Evolutionary conservation across 176 grass and related monocot genomes (phyloP), one percentile per base, ranked within the genome.

Genomic region (Miscanthus lutarioriparius): DNA sequence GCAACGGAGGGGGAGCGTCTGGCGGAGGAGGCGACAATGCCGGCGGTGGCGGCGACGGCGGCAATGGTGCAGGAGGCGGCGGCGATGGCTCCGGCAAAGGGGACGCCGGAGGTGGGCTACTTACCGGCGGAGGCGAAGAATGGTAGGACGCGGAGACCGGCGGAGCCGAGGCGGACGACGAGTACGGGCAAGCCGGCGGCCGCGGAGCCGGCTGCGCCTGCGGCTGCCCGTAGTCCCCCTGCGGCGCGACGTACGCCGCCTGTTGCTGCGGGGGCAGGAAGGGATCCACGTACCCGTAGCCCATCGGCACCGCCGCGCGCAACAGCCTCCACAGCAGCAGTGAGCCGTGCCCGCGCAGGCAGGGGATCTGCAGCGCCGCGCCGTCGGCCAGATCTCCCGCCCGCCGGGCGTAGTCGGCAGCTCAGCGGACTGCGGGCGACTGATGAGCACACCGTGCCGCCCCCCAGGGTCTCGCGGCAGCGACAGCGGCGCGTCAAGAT

Each of bases 371-470:
- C 80, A 67, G 84, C 16, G 44, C 74, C n/a, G 12, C 84, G 75
- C 84, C 89, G 75, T 69, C 75, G 59, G 84, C 80, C 89, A 90
- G 89, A 90, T 91, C 89, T 91, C 89, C 80, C 45, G 3, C 33
- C 19, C 64, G 79, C 83, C 41, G 27, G 30, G 48, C 74, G 61
- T 61, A 44, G 81, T 61, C 74, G 78, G 76, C 75, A 41, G 67
- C 67, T 20, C 45, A 38, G 79, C 45, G 37, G 39, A 59, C 74
- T 48, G 67, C 74, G 54, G 35, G 37, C 43, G 76, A 72, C 49
- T 33, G 72, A 81, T 20, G 72, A 81, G 59, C 72, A 65, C 66
- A 12, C 79, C 65, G 80, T 73, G 41, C 26, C 43, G 28, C 58
- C 10, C 54, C 33, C 72, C 66, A 36, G 84, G 56, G 74, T 39